Conservation (phyloP, 106 monocot genomes). For the Dactylorhiza incarnata region DNA sequence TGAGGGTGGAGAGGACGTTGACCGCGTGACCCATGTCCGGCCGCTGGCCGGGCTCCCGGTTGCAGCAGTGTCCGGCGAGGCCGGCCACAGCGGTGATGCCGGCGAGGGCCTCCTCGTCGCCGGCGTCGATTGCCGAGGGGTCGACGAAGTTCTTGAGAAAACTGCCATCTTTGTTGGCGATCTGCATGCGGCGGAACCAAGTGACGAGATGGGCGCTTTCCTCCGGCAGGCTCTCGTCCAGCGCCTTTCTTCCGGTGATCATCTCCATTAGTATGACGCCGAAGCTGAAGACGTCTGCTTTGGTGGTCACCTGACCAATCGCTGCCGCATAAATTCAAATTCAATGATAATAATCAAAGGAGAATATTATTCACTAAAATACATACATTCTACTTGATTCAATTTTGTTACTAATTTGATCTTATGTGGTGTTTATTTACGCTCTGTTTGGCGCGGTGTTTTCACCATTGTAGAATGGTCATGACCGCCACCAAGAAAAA, state of each 20-base stretch:
- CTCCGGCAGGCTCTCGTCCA: constrained; percentile 44
- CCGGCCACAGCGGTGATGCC: constrained; percentile 44
- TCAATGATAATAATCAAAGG: no score
- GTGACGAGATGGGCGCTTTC: constrained; percentile 58
- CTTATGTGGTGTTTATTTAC: no score
- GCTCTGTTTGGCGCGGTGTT: no score
- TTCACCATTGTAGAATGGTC: no score
- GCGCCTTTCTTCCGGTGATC: constrained; percentile 30
- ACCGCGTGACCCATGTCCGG: constrained; percentile 67
- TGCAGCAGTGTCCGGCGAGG: constrained; percentile 57
- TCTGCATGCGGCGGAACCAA: constrained; percentile 59
- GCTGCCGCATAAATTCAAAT: constrained; percentile 4
- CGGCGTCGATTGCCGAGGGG: constrained; percentile 18
- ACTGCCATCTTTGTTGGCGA: constrained; percentile 27
- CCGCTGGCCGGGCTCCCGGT: constrained; percentile 45
- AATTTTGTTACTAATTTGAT: no score
- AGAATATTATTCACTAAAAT: no score
- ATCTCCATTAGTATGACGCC: constrained; percentile 67
- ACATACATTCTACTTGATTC: no score
- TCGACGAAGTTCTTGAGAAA: constrained; percentile 39
- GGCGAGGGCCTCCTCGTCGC: constrained; percentile 34
- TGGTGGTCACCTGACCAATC: constrained; percentile 22
- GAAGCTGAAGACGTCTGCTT: constrained; percentile 64
- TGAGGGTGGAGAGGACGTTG: constrained; percentile 40
- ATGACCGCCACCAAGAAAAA: no score